Evolutionary conservation across 2,329 filamentous ascomycete genomes (phyloP).

Genomic region (Lachnellula hyalina): DNA sequence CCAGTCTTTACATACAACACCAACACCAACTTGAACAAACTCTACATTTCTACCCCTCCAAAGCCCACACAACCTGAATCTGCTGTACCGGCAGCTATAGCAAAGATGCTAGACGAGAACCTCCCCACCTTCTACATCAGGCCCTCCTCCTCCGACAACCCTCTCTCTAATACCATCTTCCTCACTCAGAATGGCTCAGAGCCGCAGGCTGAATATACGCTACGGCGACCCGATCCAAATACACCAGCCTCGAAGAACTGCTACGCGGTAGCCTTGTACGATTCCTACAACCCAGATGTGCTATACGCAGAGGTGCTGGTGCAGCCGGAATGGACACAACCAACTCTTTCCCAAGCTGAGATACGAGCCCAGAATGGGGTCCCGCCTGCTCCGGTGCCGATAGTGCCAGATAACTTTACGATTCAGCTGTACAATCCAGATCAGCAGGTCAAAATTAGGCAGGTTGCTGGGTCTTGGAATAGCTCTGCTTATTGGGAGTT

Average conservation of each 20-base stretch:
- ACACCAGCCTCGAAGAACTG: slow-evolving; percentile 67
- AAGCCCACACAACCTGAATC: not conserved
- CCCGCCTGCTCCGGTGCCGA: slow-evolving; percentile 60
- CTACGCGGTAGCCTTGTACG: slow-evolving; percentile 81
- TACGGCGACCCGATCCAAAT: slow-evolving; percentile 71
- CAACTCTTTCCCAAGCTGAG: slow-evolving; percentile 74
- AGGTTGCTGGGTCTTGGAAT: slow-evolving; percentile 73
- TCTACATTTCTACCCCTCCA: not conserved
- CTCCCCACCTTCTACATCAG: slow-evolving; percentile 67
- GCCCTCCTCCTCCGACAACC: slow-evolving; percentile 43
- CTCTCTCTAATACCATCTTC: slow-evolving; percentile 49
- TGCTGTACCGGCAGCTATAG: slow-evolving; percentile 15
- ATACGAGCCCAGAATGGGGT: slow-evolving; percentile 65
- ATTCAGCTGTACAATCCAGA: slow-evolving; percentile 93
- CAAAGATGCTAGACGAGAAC: slow-evolving; percentile 84
- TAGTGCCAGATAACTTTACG: slow-evolving; percentile 72
- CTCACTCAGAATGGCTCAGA: slow-evolving; percentile 73
- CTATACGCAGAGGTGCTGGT: slow-evolving; percentile 84
- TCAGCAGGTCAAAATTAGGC: slow-evolving; percentile 67
- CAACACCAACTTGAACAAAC: slow-evolving; percentile 5
- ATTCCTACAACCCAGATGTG: slow-evolving; percentile 73
- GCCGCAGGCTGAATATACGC: slow-evolving; percentile 71
- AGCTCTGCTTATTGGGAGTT: slow-evolving; percentile 83
- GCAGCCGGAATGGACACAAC: slow-evolving; percentile 79
- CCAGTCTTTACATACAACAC: not conserved